Evolutionary conservation across 2,329 filamentous ascomycete species (phyloP).

Genomic region (Periconia macrospinosa): DNA sequence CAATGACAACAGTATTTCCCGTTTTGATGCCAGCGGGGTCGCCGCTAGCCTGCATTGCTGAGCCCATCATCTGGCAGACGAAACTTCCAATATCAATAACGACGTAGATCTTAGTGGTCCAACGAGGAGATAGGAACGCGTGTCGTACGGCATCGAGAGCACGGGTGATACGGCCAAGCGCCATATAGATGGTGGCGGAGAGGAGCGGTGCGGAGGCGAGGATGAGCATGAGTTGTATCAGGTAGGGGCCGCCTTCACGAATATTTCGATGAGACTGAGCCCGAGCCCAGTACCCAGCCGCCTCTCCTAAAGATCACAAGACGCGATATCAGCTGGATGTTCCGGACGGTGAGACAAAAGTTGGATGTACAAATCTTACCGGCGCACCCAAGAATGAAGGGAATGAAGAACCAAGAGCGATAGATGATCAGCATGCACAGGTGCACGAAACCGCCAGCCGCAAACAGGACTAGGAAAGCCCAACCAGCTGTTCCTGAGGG

Average conservation of each 20-base stretch:
- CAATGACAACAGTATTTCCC: conserved; percentile 14
- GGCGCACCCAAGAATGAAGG: conserved; percentile 55
- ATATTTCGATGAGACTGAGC: conserved; percentile 15
- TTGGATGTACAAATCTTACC: conserved; percentile 39
- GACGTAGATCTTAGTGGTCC: conserved; percentile 26
- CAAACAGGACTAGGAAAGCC: conserved; percentile 16
- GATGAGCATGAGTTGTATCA: conserved; percentile 48
- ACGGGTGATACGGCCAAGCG: conserved; percentile 48
- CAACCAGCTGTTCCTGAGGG: conserved; percentile 18
- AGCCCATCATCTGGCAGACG: conserved; percentile 21
- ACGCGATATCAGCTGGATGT: background rate
- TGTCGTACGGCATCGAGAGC: conserved; percentile 41
- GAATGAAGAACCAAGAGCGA: conserved; percentile 52
- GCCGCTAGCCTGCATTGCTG: conserved; percentile 17
- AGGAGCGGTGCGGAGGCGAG: conserved; percentile 53
- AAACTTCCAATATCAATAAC: conserved; percentile 24
- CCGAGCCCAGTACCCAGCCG: conserved; percentile 20
- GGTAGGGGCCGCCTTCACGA: conserved; percentile 33
- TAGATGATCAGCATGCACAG: conserved; percentile 9
- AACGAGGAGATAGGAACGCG: conserved; percentile 41
- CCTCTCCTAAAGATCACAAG: conserved; percentile 14
- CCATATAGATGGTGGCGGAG: conserved; percentile 55
- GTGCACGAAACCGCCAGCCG: conserved; percentile 10
- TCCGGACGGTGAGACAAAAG: background rate
- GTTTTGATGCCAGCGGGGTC: conserved; percentile 6